Base-by-base conservation (phyloP, 2,329 filamentous ascomycete genomes). In the Aspergillus sp. region DNA sequence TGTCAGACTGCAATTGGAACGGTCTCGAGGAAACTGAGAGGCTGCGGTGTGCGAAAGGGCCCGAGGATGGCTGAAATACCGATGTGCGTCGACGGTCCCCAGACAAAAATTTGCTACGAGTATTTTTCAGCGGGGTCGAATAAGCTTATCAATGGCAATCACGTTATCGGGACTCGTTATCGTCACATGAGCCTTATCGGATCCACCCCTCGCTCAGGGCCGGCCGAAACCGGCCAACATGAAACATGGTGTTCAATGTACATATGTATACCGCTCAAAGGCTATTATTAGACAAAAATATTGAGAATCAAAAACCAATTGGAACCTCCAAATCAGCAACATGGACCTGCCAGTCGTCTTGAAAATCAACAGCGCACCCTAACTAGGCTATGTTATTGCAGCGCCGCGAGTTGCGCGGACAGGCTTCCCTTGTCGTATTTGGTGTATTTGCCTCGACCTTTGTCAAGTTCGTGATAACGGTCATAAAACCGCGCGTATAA, bases 401-500 rank as follows among this genome's bases (percentile, higher is more conserved):
- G 71, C 50, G 76, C 72, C 23, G 81, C 78, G 68, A 88, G 71
- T 59, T 83, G 77, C 21, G 85, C 84, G 47, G 89, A 86, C 68
- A 99, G 88, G 48, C 87, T 85, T 41, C 82, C 82, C 80, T 97
- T 97, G 79, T 97, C 93, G 73, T 96, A 98, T 79, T 96, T 97
- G 73, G 96, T 92, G 76, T 98, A 96, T 76, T 99, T 99, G 66
- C 93, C 93, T 77, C 93, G 96, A 59, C 95, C 95, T 80, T 96
- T 97, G 77, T 98, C 93, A 63, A 98, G 87, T 76, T 98, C 95
- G 73, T 97, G 93, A 73, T 99, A 99, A 27, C 93, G 85, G 76
- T 98, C 95, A 87, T 91, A 98, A 77, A 99, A 99, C 46, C 95
- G 85, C 61, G 89, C 90, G 77, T 99, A 99, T 14, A 99, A 82